Percentiles rank a stretch among this genome's conserved stretches.
These are phyloP conservation scores for Metschnikowia lunata DNA, from an alignment of 805 yeast genomes.

Conservation along the genomic window DNA sequence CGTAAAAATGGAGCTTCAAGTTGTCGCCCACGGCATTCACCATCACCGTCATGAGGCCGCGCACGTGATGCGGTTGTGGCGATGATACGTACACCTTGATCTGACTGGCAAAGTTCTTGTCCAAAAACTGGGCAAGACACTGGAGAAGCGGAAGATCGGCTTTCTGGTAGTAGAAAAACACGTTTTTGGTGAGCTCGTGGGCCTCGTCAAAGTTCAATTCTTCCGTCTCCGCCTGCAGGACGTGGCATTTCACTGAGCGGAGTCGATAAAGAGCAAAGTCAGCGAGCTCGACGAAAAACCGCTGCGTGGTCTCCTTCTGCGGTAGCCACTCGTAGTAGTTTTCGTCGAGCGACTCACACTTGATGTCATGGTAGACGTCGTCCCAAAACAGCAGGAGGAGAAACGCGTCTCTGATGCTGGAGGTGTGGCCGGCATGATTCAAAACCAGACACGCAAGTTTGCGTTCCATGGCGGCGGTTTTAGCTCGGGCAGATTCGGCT, in stretches of 20 bases:
- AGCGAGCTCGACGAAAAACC: conserved; percentile 7
- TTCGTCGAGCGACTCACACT: conserved; percentile 1
- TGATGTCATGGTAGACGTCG: conserved; percentile 15
- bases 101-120: conserved; percentile 1
- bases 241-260: conserved; percentile 8
- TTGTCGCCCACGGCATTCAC: conserved; percentile 9
- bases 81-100: conserved; percentile 1
- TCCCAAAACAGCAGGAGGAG: conserved; percentile 12
- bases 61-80: conserved; percentile 3
- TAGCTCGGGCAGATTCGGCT: conserved; percentile 1
- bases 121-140: conserved; percentile 4
- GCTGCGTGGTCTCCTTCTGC: conserved; percentile 5
- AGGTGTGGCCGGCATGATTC: neutral
- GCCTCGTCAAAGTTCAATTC: conserved; percentile 7
- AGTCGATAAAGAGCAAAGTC: conserved; percentile 11
- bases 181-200: conserved; percentile 9
- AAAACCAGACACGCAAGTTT: conserved; percentile 1
- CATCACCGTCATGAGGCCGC: conserved; percentile 7
- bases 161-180: conserved; percentile 5
- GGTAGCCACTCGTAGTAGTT: conserved; percentile 11
- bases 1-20: conserved; percentile 11
- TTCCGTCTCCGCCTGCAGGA: conserved; percentile 2
- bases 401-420: conserved; percentile 7
- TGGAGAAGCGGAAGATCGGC: conserved; percentile 6
- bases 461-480: conserved; percentile 6